A percentile compares a stretch with the other conserved stretches of the same genome.
Evolutionary conservation across 768 basidiomycete species (phyloP).

Genomic region (Trametes punicea): DNA sequence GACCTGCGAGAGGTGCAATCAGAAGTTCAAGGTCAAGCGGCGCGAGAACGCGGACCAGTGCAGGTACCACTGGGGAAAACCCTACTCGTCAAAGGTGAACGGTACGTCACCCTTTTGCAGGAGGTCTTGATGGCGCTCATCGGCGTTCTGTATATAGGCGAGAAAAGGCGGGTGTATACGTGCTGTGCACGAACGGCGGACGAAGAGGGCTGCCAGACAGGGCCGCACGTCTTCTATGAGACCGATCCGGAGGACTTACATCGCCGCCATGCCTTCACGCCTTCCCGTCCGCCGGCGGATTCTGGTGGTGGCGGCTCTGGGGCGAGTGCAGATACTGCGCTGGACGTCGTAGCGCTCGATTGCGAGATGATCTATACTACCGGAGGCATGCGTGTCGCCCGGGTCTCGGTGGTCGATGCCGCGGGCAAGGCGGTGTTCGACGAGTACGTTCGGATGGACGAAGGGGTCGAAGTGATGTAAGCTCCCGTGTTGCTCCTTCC

Average conservation of each 20-base stretch:
- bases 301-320: conserved; percentile 26
- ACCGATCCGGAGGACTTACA: conserved; percentile 62
- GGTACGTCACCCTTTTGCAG: conserved; percentile 44
- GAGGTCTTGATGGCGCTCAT: neutral
- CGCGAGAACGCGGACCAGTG: conserved; percentile 61
- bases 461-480: conserved; percentile 74
- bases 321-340: conserved; percentile 34
- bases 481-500: neutral
- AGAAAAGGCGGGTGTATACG: conserved; percentile 65
- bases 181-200: conserved; percentile 72
- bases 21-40: conserved; percentile 65
- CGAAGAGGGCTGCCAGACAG: conserved; percentile 67
- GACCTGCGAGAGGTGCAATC: conserved; percentile 78
- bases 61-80: conserved; percentile 79
- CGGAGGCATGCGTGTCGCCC: conserved; percentile 85
- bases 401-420: conserved; percentile 86
- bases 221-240: conserved; percentile 92
- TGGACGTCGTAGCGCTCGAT: conserved; percentile 87
- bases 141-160: conserved; percentile 41
- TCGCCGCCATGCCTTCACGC: conserved; percentile 69
- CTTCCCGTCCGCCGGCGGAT: conserved; percentile 30
- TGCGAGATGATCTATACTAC: conserved; percentile 98
- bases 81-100: conserved; percentile 55
- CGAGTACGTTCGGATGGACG: conserved; percentile 76
- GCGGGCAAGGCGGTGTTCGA: conserved; percentile 75